Evolutionary conservation across 306 rosid species (phyloP), one percentile per base, ranked within the genome.

Genomic region (Fragaria vesca): DNA sequence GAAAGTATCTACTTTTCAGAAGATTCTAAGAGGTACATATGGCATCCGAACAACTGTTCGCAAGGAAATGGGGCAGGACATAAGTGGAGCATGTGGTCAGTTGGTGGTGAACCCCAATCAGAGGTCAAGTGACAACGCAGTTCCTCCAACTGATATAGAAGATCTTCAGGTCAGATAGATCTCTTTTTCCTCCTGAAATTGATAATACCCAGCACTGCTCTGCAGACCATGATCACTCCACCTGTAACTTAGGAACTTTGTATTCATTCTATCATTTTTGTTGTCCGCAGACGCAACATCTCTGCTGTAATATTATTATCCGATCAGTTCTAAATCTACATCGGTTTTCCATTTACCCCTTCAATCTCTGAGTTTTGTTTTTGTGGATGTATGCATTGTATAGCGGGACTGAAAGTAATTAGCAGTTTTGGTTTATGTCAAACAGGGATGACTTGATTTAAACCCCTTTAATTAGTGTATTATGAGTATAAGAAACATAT

Each of bases 71-170:
- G 99, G 99, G 66, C 88, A 91, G 81, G 97, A 95, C 78, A 95
- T 95, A 68, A 93, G 97, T 58, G 98, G 98, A 74, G 98, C 98
- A n/a, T 95, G 98, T 73, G 98, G 97, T 70, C 98, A 95, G 82
- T 86, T 95, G 85, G 97, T 92, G 66, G 91, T 92, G 81, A 87
- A 74, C 82, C 87, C 94, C 4, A 84, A 86, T 66, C 90, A 78
- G 67, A 90, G 78, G 76, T 83, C 91, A 66, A 85, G 28, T 62
- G 90, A 76, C 65, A 84, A 78, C 70, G 24, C 87, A 52, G 60
- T 70, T 54, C 85, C 78, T 70, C 47, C 93, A 60, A 79, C 95
- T 42, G 99, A 95, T 83, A 95, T 93, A 74, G 99, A 95, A 86
- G 99, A 95, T 90, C 90, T 95, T 82, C 88, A 76, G 30, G 79